These are phyloP conservation scores for Aspergillus funiculosus DNA, from an alignment of 495 filamentous ascomycete species.

Conservation along the genomic window DNA sequence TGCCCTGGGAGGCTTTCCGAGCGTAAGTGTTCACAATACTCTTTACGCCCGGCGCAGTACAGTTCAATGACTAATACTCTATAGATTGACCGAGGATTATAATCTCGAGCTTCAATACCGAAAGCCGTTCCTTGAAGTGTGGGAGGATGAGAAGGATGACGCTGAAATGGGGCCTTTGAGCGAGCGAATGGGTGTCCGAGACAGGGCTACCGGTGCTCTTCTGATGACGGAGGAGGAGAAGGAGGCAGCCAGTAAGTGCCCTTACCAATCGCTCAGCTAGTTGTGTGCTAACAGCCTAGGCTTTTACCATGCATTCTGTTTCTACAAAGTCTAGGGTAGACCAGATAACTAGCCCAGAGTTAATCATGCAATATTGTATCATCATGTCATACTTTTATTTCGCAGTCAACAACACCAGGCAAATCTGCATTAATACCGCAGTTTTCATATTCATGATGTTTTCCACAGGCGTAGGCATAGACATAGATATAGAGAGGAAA, in stretches of 20 bases:
- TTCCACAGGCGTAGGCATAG: too few relatives aligned
- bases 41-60: too few relatives aligned
- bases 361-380: background rate
- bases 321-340: slow-evolving; percentile 78
- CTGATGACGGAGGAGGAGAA: slow-evolving; percentile 74
- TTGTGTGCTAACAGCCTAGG: slow-evolving; percentile 27
- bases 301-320: slow-evolving; percentile 90
- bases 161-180: slow-evolving; percentile 70
- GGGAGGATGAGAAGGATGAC: slow-evolving; percentile 83
- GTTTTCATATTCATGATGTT: too few relatives aligned
- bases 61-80: background rate
- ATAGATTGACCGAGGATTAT: slow-evolving; percentile 80
- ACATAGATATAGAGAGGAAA: too few relatives aligned
- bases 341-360: too few relatives aligned
- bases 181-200: slow-evolving; percentile 89
- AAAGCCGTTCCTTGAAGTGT: slow-evolving; percentile 81
- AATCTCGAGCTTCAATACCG: slow-evolving; percentile 92
- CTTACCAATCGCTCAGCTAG: background rate
- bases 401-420: too few relatives aligned
- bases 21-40: slow-evolving; percentile 41
- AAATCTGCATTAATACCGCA: too few relatives aligned
- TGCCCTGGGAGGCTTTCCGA: slow-evolving; percentile 96
- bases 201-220: slow-evolving; percentile 58
- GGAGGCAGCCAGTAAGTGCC: slow-evolving; percentile 67
- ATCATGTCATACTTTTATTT: background rate